Evolutionary conservation across 169 alveolate species (phyloP), one percentile per base, ranked within the genome.

Genomic region (Plasmodium gallinaceum): DNA sequence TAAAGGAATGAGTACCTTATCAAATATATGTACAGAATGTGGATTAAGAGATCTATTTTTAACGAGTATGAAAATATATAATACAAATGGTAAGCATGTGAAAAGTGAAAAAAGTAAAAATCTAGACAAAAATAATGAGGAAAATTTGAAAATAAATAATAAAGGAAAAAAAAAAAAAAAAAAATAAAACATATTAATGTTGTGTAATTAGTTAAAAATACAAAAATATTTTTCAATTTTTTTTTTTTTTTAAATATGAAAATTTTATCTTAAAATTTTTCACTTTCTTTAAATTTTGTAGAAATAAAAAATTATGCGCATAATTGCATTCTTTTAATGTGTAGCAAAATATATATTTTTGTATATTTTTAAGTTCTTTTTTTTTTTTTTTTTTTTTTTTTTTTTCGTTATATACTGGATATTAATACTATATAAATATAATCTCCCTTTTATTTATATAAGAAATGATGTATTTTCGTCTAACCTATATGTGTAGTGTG

Each of bases 1-100:
- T 6, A 91, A 92, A 37, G 70, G 86, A n/a, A 92, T 88, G 92
- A 88, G 93, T 58, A 88, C 90, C 16, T 75, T 92, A 66, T 92
- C 95, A 18, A 62, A 73, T 48, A 70, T 71, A 37, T 92, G 95
- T 45, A 88, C 93, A 8, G 92, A 92, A 43, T 66, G 91, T 46
- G 95, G 95, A 20, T 51, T 92, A 51, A 74, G 93, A 39, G 93
- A 92, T 46, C 68, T 92, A 6, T 92, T 92, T 51, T 65, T 92
- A 72, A 92, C 95, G 14, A 92, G 94, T 58, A 92, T 92, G 95
- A 92, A 92, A 22, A 92, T 92, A 62, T 92, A 92, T 24, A 48
- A 71, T 26, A 3, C 70, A 5, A 46, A 62, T 48, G 75, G 60
- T 1, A 69, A 86, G 32, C n/a, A 42, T 9, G 42, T 42, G 32